Conservation (phyloP, 2,329 filamentous ascomycete species). For the Pestalotiopsis sp. region DNA sequence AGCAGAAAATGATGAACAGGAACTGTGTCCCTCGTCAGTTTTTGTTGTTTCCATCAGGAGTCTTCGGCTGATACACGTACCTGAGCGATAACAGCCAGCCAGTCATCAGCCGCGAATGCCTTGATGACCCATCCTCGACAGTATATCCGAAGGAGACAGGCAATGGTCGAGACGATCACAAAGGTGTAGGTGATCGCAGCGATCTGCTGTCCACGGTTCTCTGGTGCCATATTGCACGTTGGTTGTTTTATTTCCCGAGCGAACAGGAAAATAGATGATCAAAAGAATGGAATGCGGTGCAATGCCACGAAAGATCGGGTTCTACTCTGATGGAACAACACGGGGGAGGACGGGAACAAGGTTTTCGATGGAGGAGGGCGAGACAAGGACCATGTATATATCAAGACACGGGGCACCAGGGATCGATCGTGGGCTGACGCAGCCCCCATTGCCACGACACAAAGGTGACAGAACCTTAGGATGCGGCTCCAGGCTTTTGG, state of each 20-base stretch:
- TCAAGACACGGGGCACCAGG: not conserved
- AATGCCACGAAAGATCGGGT: not conserved
- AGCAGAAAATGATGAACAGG: slow-evolving; percentile 28
- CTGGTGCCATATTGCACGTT: not conserved
- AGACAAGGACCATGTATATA: not conserved
- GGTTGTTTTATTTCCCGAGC: not conserved
- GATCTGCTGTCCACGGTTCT: slow-evolving; percentile 28
- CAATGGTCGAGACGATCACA: slow-evolving; percentile 35
- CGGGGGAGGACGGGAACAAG: not conserved
- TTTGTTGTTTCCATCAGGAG: not conserved
- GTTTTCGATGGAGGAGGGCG: not conserved
- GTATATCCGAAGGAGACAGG: slow-evolving; percentile 33
- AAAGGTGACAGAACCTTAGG: not conserved
- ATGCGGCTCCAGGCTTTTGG: not conserved
- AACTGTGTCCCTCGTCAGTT: slow-evolving; percentile 14
- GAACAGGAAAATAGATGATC: not conserved
- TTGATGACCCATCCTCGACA: slow-evolving; percentile 35
- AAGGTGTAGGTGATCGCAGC: slow-evolving; percentile 33
- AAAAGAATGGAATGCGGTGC: not conserved
- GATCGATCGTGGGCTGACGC: not conserved
- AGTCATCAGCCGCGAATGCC: slow-evolving; percentile 35
- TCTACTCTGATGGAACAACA: not conserved
- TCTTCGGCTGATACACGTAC: slow-evolving; percentile 20
- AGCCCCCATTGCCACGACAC: not conserved
- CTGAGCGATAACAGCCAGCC: slow-evolving; percentile 34